Conservation (phyloP, 257 asterid species). For the Mentha longifolia region DNA sequence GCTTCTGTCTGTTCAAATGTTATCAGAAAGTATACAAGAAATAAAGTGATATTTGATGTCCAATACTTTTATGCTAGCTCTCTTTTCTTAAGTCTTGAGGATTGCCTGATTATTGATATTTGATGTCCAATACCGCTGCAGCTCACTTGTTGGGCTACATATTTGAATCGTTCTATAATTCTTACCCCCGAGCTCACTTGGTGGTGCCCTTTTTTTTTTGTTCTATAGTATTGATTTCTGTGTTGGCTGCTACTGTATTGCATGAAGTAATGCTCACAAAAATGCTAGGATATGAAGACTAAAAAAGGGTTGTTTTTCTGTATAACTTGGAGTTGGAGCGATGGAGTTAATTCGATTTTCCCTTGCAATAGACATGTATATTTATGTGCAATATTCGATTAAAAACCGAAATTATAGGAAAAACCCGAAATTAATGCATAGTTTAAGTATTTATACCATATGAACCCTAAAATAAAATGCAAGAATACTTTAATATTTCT, state of each 20-base stretch:
- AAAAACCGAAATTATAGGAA: too few species aligned
- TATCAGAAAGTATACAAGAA: too few species aligned
- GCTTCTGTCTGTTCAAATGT: too few species aligned
- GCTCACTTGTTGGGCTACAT: constrained; percentile 92
- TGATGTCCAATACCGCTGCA: constrained; percentile 56
- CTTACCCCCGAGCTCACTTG: constrained; percentile 89
- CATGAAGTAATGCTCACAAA: constrained; percentile 5
- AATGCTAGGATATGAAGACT: neutral
- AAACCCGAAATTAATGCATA: too few species aligned
- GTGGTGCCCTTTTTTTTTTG: neutral
- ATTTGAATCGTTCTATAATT: constrained; percentile 85
- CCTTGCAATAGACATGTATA: neutral
- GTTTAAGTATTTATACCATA: too few species aligned
- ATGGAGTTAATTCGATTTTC: neutral
- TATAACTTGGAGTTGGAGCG: neutral
- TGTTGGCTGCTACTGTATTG: constrained; percentile 10
- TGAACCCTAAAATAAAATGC: too few species aligned
- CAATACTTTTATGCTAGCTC: constrained; percentile 1
- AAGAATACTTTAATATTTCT: too few species aligned
- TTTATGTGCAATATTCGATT: too few species aligned
- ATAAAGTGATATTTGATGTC: too few species aligned
- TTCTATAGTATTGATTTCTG: neutral
- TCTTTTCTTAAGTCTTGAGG: constrained; percentile 3
- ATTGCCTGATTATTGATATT: constrained; percentile 1
- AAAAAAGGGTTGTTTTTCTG: neutral